A percentile compares a stretch with the other conserved stretches of the same genome.
Conservation (phyloP, 2,329 filamentous ascomycete genomes). For the Lanzia echinophila region DNA sequence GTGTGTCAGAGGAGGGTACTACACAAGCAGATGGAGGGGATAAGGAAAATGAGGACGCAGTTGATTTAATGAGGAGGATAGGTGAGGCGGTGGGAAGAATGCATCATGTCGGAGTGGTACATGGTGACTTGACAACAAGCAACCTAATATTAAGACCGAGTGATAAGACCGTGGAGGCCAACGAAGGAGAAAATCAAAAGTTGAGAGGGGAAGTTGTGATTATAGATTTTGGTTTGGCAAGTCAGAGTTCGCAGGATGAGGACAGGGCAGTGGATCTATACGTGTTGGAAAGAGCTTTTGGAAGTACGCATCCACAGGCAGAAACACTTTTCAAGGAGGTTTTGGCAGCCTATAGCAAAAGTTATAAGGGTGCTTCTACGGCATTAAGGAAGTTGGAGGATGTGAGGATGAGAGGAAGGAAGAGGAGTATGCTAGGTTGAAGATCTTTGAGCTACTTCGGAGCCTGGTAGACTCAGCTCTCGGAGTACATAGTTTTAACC, state of each 20-base stretch:
- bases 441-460: too few species aligned
- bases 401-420: slow-evolving; percentile 86
- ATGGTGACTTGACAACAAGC: slow-evolving; percentile 94
- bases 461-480: too few species aligned
- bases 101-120: slow-evolving; percentile 80
- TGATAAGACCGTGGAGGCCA: slow-evolving; percentile 13
- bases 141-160: slow-evolving; percentile 73
- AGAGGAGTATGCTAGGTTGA: slow-evolving; percentile 66
- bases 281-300: slow-evolving; percentile 89
- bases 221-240: slow-evolving; percentile 91
- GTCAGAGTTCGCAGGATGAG: slow-evolving; percentile 75
- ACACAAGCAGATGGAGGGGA: slow-evolving; percentile 34
- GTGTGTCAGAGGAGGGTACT: slow-evolving; percentile 25
- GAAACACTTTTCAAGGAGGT: slow-evolving; percentile 70
- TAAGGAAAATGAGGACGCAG: slow-evolving; percentile 44
- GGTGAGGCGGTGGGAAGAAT: slow-evolving; percentile 66
- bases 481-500: too few species aligned
- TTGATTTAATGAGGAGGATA: slow-evolving; percentile 61
- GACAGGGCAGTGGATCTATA: slow-evolving; percentile 95
- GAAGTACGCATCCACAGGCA: slow-evolving; percentile 84
- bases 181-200: slow-evolving; percentile 19
- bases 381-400: slow-evolving; percentile 83
- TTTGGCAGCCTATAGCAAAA: slow-evolving; percentile 64
- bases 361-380: slow-evolving; percentile 66
- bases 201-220: slow-evolving; percentile 72